phyloP scores from a whole-genome alignment of 495 filamentous ascomycete species.

The Xylaria castorea region DNA sequence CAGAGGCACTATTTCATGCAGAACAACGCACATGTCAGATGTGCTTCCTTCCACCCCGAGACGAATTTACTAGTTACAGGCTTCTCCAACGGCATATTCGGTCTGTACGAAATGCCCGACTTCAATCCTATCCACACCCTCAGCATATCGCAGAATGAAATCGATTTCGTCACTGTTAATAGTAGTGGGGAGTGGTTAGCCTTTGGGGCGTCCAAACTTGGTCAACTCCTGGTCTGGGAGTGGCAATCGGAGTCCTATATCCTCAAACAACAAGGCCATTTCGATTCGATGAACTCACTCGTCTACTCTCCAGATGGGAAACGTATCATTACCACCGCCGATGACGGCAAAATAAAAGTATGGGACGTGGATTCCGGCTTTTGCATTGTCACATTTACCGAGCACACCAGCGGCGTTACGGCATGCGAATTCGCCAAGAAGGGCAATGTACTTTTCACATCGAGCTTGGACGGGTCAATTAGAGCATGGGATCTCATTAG shows the following conservation, averaged over 20 bases:
- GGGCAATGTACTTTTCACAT: slow-evolving; percentile 93
- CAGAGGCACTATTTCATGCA: slow-evolving; percentile 92
- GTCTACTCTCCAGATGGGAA: slow-evolving; percentile 94
- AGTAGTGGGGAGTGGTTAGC: slow-evolving; percentile 95
- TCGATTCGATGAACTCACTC: slow-evolving; percentile 93
- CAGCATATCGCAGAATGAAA: slow-evolving; percentile 94
- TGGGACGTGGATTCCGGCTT: slow-evolving; percentile 97
- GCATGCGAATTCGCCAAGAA: slow-evolving; percentile 93
- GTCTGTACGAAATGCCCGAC: slow-evolving; percentile 93
- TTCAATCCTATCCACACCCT: slow-evolving; percentile 91
- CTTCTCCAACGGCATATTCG: slow-evolving; percentile 93
- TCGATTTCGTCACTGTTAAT: slow-evolving; percentile 92
- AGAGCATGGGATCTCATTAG: slow-evolving; percentile 96
- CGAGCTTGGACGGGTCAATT: slow-evolving; percentile 90
- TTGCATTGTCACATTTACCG: slow-evolving; percentile 96
- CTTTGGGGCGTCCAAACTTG: slow-evolving; percentile 94
- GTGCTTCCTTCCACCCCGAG: slow-evolving; percentile 83
- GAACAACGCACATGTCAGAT: slow-evolving; percentile 83
- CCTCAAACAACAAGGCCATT: slow-evolving; percentile 95
- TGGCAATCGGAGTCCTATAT: slow-evolving; percentile 99
- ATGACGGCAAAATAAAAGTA: slow-evolving; percentile 97
- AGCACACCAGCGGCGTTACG: slow-evolving; percentile 95
- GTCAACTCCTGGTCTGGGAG: slow-evolving; percentile 96
- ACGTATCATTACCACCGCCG: slow-evolving; percentile 87
- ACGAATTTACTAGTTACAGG: slow-evolving; percentile 89